Percentiles rank a stretch among this genome's conserved stretches.
These are phyloP conservation scores for Beauveria bassiana DNA, from an alignment of 2,329 filamentous ascomycete genomes.

Conservation along the genomic window DNA sequence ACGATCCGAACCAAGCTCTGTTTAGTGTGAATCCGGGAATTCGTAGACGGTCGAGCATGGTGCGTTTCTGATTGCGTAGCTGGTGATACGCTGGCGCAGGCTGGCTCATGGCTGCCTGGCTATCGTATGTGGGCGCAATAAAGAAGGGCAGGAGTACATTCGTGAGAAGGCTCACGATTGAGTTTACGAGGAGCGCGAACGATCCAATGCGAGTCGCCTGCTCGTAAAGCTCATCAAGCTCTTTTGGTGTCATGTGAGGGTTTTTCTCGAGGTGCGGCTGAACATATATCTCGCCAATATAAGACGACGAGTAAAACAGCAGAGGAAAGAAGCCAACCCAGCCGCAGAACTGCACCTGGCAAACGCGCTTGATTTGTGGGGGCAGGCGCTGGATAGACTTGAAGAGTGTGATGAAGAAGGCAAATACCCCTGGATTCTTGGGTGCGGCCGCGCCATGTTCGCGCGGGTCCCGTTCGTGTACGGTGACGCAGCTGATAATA, in stretches of 20 bases:
- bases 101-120: conserved; percentile 24
- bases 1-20: conserved; percentile 76
- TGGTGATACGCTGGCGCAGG: conserved; percentile 13
- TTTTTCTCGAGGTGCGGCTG: conserved; percentile 72
- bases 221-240: conserved; percentile 77
- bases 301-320: conserved; percentile 91
- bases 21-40: conserved; percentile 82
- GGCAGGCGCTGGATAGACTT: conserved; percentile 71
- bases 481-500: conserved; percentile 57
- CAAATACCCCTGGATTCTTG: conserved; percentile 56
- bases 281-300: conserved; percentile 86
- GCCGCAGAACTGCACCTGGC: conserved; percentile 73
- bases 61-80: conserved; percentile 27
- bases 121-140: conserved; percentile 71
- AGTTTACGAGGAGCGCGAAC: conserved; percentile 81
- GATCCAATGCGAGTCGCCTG: conserved; percentile 80
- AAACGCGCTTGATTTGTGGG: conserved; percentile 74
- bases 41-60: conserved; percentile 53
- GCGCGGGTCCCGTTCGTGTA: conserved; percentile 74
- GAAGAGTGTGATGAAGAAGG: conserved; percentile 75
- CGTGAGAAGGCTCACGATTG: conserved; percentile 71
- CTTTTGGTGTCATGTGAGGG: conserved; percentile 65
- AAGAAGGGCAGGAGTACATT: conserved; percentile 82
- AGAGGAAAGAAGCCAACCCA: conserved; percentile 97
- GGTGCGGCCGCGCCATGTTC: conserved; percentile 56